Evolutionary conservation across 2,329 filamentous ascomycete genomes (phyloP).

Genomic region (Aureobasidium melanogenum): DNA sequence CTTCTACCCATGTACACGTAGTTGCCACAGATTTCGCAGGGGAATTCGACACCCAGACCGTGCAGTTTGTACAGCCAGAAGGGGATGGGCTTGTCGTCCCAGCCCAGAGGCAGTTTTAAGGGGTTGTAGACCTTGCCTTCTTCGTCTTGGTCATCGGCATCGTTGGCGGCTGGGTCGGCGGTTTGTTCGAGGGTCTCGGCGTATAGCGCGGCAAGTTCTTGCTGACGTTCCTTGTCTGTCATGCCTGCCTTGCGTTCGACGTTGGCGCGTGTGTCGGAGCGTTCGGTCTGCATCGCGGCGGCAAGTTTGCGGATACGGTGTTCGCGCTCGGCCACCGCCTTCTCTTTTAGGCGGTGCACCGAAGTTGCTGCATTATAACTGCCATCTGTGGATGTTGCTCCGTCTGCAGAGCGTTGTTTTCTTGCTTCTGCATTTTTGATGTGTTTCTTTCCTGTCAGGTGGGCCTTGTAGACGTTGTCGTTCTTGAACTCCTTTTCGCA

Average conservation of each 20-base stretch:
- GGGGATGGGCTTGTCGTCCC: constrained; percentile 98
- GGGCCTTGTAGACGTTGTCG: constrained; percentile 84
- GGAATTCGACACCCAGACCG: constrained; percentile 86
- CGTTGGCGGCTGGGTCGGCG: constrained; percentile 33
- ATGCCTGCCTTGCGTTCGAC: constrained; percentile 95
- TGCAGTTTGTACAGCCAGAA: constrained; percentile 99
- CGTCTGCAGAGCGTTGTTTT: constrained; percentile 28
- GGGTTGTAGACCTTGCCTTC: constrained; percentile 95
- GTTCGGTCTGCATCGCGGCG: constrained; percentile 74
- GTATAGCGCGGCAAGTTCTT: constrained; percentile 84
- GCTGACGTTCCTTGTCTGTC: constrained; percentile 90
- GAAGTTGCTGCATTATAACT: constrained; percentile 14
- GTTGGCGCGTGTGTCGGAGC: constrained; percentile 83
- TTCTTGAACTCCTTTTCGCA: constrained; percentile 96
- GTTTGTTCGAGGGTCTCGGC: constrained; percentile 37
- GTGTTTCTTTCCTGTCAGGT: constrained; percentile 87
- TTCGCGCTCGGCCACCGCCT: constrained; percentile 82
- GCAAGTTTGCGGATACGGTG: constrained; percentile 72
- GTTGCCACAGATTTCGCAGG: constrained; percentile 95
- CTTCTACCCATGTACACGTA: constrained; percentile 97
- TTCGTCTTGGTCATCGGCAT: constrained; percentile 50
- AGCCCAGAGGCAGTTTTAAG: constrained; percentile 86
- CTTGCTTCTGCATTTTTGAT: constrained; percentile 68
- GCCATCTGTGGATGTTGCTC: constrained; percentile 18
- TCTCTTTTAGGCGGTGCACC: constrained; percentile 62